phyloP scores from a whole-genome alignment of 2,329 filamentous ascomycete species.

The Trichoderma koningiopsis region DNA sequence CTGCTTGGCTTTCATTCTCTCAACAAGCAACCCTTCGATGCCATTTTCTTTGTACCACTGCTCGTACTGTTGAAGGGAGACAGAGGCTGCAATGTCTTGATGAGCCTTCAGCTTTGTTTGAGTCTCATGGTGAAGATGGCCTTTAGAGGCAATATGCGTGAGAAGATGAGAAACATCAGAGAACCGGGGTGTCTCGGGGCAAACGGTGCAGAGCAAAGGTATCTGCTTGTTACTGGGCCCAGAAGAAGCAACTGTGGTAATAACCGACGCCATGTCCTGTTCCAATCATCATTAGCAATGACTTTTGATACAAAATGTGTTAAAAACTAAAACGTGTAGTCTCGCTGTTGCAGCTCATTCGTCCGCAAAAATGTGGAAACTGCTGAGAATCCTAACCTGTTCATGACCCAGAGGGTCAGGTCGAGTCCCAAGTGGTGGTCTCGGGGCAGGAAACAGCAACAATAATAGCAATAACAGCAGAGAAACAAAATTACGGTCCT shows the following conservation, averaged over 20 bases:
- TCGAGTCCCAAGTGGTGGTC: conserved; percentile 10
- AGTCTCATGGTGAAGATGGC: conserved; percentile 84
- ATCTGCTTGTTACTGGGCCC: conserved; percentile 47
- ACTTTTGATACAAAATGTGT: not conserved
- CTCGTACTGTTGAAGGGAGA: conserved; percentile 68
- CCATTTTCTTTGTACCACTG: conserved; percentile 74
- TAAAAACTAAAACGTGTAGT: not conserved
- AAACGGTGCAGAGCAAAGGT: conserved; percentile 79
- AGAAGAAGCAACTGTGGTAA: conserved; percentile 28
- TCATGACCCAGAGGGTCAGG: conserved; percentile 13
- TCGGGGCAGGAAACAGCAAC: conserved; percentile 31
- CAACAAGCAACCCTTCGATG: conserved; percentile 72
- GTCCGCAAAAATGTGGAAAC: not conserved
- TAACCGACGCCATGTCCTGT: conserved; percentile 45
- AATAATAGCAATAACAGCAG: conserved; percentile 24
- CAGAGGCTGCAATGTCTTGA: conserved; percentile 65
- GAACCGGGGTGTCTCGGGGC: conserved; percentile 76
- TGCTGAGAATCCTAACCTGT: conserved; percentile 20
- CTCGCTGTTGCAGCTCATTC: not conserved
- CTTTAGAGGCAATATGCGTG: conserved; percentile 90
- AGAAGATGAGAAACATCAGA: conserved; percentile 90
- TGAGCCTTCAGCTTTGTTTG: conserved; percentile 74
- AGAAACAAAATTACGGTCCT: conserved; percentile 16
- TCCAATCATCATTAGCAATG: conserved; percentile 21
- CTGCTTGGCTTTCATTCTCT: conserved; percentile 77